phyloP scores from a whole-genome alignment of 805 yeast genomes.

The Yamadazyma phyllophila region DNA sequence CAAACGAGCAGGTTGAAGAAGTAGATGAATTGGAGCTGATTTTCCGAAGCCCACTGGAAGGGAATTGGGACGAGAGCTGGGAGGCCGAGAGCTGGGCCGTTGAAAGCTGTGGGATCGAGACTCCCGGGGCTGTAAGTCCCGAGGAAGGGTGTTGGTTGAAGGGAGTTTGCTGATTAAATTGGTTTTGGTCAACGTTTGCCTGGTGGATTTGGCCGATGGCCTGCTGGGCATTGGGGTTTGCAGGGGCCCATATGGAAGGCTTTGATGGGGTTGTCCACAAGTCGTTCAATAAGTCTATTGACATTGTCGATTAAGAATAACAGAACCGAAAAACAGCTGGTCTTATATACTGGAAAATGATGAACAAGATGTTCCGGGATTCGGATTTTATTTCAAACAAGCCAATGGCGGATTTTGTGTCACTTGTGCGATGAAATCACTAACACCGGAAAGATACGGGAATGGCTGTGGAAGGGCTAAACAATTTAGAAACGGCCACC shows the following conservation, averaged over 20 bases:
- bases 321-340: neutral
- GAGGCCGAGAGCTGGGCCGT: neutral
- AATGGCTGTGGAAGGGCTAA: neutral
- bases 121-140: neutral
- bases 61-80: neutral
- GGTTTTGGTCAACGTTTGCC: neutral
- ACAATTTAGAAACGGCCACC: too few species aligned
- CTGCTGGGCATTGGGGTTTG: neutral
- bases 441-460: neutral
- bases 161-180: neutral
- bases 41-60: neutral
- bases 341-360: conserved; percentile 1
- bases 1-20: neutral
- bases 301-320: conserved; percentile 2
- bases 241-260: neutral
- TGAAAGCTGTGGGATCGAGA: neutral
- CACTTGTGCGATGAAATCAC: conserved; percentile 1
- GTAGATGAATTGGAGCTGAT: conserved; percentile 1
- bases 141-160: neutral
- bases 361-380: conserved; percentile 10
- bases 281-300: conserved; percentile 10
- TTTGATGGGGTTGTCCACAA: conserved; percentile 6
- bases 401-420: conserved; percentile 10
- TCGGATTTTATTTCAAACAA: conserved; percentile 9
- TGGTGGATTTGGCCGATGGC: neutral